Evolutionary conservation across 2,329 filamentous ascomycete genomes (phyloP).

Genomic region (Piedraia hortae): DNA sequence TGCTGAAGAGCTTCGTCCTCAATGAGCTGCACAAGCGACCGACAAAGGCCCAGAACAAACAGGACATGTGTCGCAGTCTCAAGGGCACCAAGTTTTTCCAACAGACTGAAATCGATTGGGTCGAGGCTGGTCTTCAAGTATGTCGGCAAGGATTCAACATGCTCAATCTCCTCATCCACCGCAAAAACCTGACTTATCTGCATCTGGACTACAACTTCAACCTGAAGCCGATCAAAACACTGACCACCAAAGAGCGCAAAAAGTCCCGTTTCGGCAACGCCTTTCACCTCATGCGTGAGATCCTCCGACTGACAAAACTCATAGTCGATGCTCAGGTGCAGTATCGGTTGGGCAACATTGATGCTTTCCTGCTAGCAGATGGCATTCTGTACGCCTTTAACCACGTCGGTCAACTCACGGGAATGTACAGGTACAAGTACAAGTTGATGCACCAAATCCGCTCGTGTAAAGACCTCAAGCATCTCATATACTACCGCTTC

Average conservation of each 20-base stretch:
- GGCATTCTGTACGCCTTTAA: slow-evolving; percentile 99
- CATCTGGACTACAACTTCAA: slow-evolving; percentile 99
- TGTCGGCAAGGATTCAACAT: slow-evolving; percentile 98
- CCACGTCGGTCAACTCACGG: slow-evolving; percentile 89
- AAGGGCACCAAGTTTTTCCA: slow-evolving; percentile 99
- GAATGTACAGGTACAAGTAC: slow-evolving; percentile 99
- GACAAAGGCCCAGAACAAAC: slow-evolving; percentile 84
- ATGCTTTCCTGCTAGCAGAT: slow-evolving; percentile 93
- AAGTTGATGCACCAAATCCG: slow-evolving; percentile 99
- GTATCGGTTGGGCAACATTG: slow-evolving; percentile 89
- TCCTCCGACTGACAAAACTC: slow-evolving; percentile 78
- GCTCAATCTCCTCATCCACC: slow-evolving; percentile 88
- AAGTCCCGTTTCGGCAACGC: slow-evolving; percentile 98
- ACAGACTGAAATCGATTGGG: slow-evolving; percentile 97
- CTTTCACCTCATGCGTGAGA: slow-evolving; percentile 97
- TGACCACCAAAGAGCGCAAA: slow-evolving; percentile 96
- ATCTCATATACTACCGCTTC: slow-evolving; percentile 96
- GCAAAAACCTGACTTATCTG: slow-evolving; percentile 93
- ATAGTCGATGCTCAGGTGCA: slow-evolving; percentile 98
- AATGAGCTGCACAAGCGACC: slow-evolving; percentile 93
- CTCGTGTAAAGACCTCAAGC: slow-evolving; percentile 95
- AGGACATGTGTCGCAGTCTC: slow-evolving; percentile 64
- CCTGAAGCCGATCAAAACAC: slow-evolving; percentile 89
- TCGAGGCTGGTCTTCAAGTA: slow-evolving; percentile 92
- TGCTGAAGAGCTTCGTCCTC: slow-evolving; percentile 83